phyloP scores from a whole-genome alignment of 2,329 filamentous ascomycete species.

The Fusarium succisae region DNA sequence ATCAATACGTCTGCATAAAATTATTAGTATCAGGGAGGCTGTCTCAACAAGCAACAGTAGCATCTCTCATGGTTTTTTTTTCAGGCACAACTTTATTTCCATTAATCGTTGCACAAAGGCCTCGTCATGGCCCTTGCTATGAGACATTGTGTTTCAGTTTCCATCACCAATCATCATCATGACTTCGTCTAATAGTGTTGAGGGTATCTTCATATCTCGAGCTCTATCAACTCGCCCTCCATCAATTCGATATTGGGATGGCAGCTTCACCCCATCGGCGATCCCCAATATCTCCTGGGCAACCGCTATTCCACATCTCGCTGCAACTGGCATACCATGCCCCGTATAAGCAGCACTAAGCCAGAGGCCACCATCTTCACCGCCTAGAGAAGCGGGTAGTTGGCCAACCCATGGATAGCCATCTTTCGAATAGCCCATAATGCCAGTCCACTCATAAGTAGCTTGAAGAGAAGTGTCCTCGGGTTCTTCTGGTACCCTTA shows the following conservation, averaged over 20 bases:
- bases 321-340: constrained; percentile 81
- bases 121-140: neutral
- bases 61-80: neutral
- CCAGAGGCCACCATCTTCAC: constrained; percentile 62
- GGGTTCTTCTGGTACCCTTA: constrained; percentile 47
- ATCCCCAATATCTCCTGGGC: constrained; percentile 66
- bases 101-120: neutral
- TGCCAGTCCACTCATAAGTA: constrained; percentile 78
- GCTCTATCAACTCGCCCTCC: constrained; percentile 45
- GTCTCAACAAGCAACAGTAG: neutral
- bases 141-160: neutral
- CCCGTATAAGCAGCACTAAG: constrained; percentile 74
- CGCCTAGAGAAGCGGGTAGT: constrained; percentile 65
- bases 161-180: constrained; percentile 30
- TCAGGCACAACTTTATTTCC: neutral
- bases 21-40: neutral
- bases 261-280: constrained; percentile 53
- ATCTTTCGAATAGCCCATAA: constrained; percentile 81
- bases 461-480: constrained; percentile 59
- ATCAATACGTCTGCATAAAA: neutral
- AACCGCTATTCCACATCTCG: constrained; percentile 71
- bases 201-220: constrained; percentile 31
- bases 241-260: constrained; percentile 52
- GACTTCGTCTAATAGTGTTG: constrained; percentile 42
- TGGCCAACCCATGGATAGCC: constrained; percentile 74